Percentiles rank a stretch among this genome's conserved stretches.
phyloP scores from a whole-genome alignment of 2,329 filamentous ascomycete species.

The Exophiala alcalophila region DNA sequence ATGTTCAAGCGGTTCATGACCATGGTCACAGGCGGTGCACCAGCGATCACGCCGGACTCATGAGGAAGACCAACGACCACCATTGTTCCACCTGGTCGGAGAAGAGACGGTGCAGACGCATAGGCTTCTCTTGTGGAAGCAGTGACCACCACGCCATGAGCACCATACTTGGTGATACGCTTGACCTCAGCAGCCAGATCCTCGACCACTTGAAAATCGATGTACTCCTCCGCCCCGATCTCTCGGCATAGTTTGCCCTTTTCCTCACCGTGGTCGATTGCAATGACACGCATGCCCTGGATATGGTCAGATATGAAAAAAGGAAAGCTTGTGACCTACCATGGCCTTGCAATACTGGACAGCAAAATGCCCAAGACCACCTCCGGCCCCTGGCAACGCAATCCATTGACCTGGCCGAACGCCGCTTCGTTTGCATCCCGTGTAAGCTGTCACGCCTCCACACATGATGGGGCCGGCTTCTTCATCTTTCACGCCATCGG shows the following conservation, averaged over 20 bases:
- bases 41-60: constrained; percentile 33
- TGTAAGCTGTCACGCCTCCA: constrained; percentile 30
- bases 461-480: constrained; percentile 39
- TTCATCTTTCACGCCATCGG: constrained; percentile 35
- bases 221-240: constrained; percentile 37
- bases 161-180: constrained; percentile 35
- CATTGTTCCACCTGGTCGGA: constrained; percentile 36
- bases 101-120: constrained; percentile 31
- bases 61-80: constrained; percentile 36
- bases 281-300: constrained; percentile 36
- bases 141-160: constrained; percentile 38
- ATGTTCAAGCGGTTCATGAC: constrained; percentile 30
- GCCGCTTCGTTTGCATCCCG: constrained; percentile 42
- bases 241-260: constrained; percentile 36
- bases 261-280: constrained; percentile 36
- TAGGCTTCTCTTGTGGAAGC: constrained; percentile 37
- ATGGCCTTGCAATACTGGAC: constrained; percentile 34
- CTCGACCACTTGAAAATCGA: constrained; percentile 35
- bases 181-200: constrained; percentile 35
- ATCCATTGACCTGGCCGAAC: constrained; percentile 29
- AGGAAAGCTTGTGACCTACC: background rate
- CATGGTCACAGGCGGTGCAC: constrained; percentile 28
- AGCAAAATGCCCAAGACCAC: constrained; percentile 31
- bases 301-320: background rate
- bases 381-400: constrained; percentile 28